Evolutionary conservation across 306 rosid species (phyloP).

Genomic region (Vigna trinervia): DNA sequence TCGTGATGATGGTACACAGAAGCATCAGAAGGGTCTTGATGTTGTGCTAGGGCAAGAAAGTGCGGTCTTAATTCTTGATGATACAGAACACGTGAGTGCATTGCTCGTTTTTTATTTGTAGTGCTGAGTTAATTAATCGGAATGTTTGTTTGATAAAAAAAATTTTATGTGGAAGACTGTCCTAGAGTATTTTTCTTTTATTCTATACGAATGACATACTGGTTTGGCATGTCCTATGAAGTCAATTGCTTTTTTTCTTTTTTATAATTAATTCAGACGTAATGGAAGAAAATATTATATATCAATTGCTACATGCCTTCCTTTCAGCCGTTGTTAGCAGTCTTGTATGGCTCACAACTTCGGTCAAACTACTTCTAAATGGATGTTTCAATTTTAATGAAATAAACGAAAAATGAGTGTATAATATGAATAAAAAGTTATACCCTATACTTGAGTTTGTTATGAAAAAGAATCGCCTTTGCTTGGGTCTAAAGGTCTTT

Average conservation of each 20-base stretch:
- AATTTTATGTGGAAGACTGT: slow-evolving; percentile 13
- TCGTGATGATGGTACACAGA: slow-evolving; percentile 90
- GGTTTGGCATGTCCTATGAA: background rate
- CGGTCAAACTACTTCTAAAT: background rate
- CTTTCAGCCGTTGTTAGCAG: background rate
- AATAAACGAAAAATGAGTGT: background rate
- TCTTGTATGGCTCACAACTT: slow-evolving; percentile 9
- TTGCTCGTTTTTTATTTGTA: slow-evolving; percentile 23
- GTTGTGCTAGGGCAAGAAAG: slow-evolving; percentile 88
- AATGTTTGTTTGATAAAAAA: slow-evolving; percentile 29
- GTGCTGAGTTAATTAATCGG: slow-evolving; percentile 16
- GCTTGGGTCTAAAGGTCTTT: slow-evolving; percentile 3
- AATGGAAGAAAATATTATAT: slow-evolving; percentile 4
- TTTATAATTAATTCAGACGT: slow-evolving; percentile 10
- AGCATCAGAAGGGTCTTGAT: slow-evolving; percentile 92
- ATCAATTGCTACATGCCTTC: background rate
- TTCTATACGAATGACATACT: background rate
- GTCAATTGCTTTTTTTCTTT: background rate
- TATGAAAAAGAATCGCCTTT: background rate
- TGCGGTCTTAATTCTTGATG: slow-evolving; percentile 88
- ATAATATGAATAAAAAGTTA: background rate
- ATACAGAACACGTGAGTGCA: slow-evolving; percentile 82
- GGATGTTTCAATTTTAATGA: background rate
- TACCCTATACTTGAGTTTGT: background rate
- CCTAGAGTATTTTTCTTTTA: background rate